Conservation (phyloP, 306 rosid genomes). For the Crataegus laevigata region DNA sequence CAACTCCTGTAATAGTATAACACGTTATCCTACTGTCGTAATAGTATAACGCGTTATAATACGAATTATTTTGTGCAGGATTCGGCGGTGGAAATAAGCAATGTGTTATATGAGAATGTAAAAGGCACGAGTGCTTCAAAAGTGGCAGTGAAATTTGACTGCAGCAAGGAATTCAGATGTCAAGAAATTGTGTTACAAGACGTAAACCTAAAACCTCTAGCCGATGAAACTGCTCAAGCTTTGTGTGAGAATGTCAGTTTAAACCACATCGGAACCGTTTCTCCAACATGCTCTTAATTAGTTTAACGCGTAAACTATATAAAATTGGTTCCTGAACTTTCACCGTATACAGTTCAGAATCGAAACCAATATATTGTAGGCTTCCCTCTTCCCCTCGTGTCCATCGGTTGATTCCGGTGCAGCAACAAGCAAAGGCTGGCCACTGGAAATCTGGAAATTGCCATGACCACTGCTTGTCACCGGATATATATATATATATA, state of each 20-base stretch:
- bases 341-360: not conserved
- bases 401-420: too few species aligned
- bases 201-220: slow-evolving; percentile 25
- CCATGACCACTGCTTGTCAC: too few species aligned
- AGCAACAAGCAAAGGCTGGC: too few species aligned
- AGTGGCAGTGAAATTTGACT: slow-evolving; percentile 52
- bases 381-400: too few species aligned
- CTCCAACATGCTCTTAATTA: slow-evolving; percentile 37
- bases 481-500: too few species aligned
- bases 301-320: not conserved
- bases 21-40: too few species aligned
- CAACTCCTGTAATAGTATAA: too few species aligned
- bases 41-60: not conserved
- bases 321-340: not conserved
- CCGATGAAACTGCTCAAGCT: slow-evolving; percentile 21
- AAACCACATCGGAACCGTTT: slow-evolving; percentile 25
- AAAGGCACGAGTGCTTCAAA: slow-evolving; percentile 73
- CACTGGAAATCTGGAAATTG: too few species aligned
- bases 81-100: slow-evolving; percentile 56
- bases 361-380: not conserved
- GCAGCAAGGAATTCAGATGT: slow-evolving; percentile 49
- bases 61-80: slow-evolving; percentile 9
- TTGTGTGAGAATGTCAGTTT: slow-evolving; percentile 41
- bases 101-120: slow-evolving; percentile 46
- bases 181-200: slow-evolving; percentile 32